Conservation (phyloP, 2,329 filamentous ascomycete genomes). For the Ilyonectria sp. region DNA sequence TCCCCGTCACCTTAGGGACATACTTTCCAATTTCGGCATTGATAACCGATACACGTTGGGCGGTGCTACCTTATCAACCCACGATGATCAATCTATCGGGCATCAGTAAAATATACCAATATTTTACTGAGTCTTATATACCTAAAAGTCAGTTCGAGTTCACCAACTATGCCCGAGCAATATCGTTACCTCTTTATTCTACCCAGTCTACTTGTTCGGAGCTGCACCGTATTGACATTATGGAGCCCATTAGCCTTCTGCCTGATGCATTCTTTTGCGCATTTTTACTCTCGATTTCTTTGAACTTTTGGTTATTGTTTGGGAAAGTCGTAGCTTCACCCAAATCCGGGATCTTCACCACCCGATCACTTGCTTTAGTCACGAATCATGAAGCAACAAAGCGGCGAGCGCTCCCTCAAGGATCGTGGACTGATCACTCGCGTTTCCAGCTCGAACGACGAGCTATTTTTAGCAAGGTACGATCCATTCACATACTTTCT, state of each 20-base stretch:
- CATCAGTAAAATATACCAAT: no score
- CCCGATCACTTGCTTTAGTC: neutral
- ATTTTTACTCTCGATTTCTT: neutral
- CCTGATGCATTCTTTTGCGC: neutral
- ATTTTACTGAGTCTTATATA: no score
- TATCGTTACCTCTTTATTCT: neutral
- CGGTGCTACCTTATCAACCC: neutral
- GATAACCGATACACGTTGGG: neutral
- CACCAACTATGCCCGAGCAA: neutral
- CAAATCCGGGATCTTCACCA: neutral
- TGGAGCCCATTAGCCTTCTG: neutral
- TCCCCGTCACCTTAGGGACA: neutral
- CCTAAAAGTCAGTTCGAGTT: no score
- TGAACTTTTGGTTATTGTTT: neutral
- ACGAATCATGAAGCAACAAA: neutral
- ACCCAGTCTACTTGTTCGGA: neutral
- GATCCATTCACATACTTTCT: neutral
- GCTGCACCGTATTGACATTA: neutral
- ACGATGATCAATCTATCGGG: neutral
- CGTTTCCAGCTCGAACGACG: conserved; percentile 60
- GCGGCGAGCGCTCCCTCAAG: neutral
- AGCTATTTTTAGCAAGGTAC: conserved; percentile 54
- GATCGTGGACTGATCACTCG: conserved; percentile 49
- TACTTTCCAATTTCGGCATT: conserved; percentile 1
- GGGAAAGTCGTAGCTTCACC: neutral